phyloP scores from a whole-genome alignment of 305 asterid genomes.

The Plantago rigida region DNA sequence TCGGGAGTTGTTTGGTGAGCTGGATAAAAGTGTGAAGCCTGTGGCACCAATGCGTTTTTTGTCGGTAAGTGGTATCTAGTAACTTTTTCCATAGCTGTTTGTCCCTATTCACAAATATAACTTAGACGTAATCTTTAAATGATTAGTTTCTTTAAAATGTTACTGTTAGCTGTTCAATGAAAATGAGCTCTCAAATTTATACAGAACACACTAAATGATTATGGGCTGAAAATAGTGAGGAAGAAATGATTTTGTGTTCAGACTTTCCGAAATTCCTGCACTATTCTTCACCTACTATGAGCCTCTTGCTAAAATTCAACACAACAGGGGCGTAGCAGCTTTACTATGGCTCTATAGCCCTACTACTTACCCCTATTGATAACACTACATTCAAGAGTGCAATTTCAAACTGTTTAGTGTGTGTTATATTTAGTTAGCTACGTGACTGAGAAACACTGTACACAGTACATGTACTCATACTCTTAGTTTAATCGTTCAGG shows the following conservation, averaged over 20 bases:
- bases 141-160: constrained; percentile 7
- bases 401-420: too few relatives aligned
- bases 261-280: too few relatives aligned
- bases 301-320: too few relatives aligned
- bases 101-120: constrained; percentile 16
- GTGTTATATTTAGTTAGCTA: background rate
- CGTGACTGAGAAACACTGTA: constrained; percentile 7
- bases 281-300: too few relatives aligned
- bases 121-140: constrained; percentile 8
- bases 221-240: too few relatives aligned
- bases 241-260: too few relatives aligned
- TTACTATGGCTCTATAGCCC: too few relatives aligned
- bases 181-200: too few relatives aligned
- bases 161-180: background rate
- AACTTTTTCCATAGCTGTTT: constrained; percentile 15
- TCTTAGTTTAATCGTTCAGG: constrained; percentile 34
- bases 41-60: constrained; percentile 92
- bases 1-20: constrained; percentile 74
- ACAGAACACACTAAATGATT: too few relatives aligned
- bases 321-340: too few relatives aligned
- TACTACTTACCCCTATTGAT: too few relatives aligned
- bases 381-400: too few relatives aligned
- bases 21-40: constrained; percentile 78
- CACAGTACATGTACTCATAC: constrained; percentile 12
- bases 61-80: constrained; percentile 44